Evolutionary conservation across 78 protist species (phyloP).

Genomic region (Paratrimastix pyriformis): DNA sequence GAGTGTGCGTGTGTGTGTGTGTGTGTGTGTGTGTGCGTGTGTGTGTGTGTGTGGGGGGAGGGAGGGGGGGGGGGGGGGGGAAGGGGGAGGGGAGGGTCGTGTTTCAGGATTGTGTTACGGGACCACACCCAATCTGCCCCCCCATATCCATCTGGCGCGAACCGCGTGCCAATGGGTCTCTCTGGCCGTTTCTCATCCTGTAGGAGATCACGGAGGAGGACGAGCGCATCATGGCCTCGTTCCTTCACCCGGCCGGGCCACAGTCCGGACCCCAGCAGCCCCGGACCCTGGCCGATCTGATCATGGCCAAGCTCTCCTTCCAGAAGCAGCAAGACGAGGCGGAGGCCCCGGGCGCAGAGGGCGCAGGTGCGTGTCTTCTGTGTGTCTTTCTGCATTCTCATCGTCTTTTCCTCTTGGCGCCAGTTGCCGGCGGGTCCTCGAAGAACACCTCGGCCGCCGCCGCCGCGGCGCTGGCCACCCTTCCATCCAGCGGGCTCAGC

Average conservation of each 20-base stretch:
- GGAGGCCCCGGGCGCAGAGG: slow-evolving; percentile 14
- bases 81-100: too few relatives aligned
- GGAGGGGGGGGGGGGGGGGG: too few relatives aligned
- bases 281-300: slow-evolving; percentile 58
- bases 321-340: slow-evolving; percentile 35
- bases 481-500: neutral
- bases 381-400: neutral
- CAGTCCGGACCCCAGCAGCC: slow-evolving; percentile 12
- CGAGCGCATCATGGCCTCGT: slow-evolving; percentile 36
- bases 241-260: slow-evolving; percentile 46
- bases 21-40: too few relatives aligned
- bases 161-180: too few relatives aligned
- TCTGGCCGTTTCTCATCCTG: too few relatives aligned
- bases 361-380: neutral
- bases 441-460: neutral
- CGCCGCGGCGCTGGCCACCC: neutral
- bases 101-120: too few relatives aligned
- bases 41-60: too few relatives aligned
- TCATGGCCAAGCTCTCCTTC: slow-evolving; percentile 47
- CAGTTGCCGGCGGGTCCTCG: neutral
- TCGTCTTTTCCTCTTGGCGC: neutral
- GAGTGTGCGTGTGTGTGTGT: too few relatives aligned
- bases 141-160: too few relatives aligned
- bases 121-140: too few relatives aligned
- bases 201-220: slow-evolving; percentile 51